Evolutionary conservation across 768 basidiomycete genomes (phyloP).

Genomic region (Suillus placidus): DNA sequence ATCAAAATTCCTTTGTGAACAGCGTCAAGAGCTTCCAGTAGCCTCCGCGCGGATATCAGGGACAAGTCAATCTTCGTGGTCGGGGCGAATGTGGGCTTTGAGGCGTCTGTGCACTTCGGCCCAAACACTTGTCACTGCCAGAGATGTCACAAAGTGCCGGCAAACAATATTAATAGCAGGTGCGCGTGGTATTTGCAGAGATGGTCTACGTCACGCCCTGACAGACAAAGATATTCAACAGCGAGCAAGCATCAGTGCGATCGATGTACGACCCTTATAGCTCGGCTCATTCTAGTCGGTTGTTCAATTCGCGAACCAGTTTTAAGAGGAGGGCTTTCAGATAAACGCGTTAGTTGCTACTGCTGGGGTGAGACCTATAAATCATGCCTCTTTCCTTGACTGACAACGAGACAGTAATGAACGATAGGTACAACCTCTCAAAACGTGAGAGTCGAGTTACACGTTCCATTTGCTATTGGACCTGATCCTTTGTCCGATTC

Average conservation of each 20-base stretch:
- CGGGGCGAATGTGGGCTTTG: conserved; percentile 48
- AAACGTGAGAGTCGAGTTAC: conserved; percentile 24
- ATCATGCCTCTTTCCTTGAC: conserved; percentile 3
- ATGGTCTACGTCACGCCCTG: background rate
- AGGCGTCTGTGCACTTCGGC: conserved; percentile 35
- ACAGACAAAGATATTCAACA: conserved; percentile 21
- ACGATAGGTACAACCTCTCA: conserved; percentile 25
- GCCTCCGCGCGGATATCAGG: conserved; percentile 36
- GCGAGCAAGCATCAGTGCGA: conserved; percentile 20
- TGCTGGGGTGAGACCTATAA: conserved; percentile 28
- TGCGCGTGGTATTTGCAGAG: conserved; percentile 4
- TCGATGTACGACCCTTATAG: conserved; percentile 35
- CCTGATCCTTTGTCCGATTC: background rate
- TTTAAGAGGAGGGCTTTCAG: conserved; percentile 26
- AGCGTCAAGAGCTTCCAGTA: conserved; percentile 19
- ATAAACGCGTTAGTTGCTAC: conserved; percentile 36
- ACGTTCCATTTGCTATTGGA: background rate
- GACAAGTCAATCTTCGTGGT: conserved; percentile 53
- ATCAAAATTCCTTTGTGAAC: conserved; percentile 26
- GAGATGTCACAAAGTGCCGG: conserved; percentile 32
- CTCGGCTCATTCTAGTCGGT: conserved; percentile 35
- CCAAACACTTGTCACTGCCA: conserved; percentile 37
- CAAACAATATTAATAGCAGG: conserved; percentile 15
- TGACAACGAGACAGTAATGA: conserved; percentile 10
- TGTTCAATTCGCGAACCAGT: conserved; percentile 33